A percentile compares a stretch with the other conserved stretches of the same genome.
These are phyloP conservation scores for Dictyostelium purpureum DNA, from an alignment of 78 protist species.

Conservation along the genomic window DNA sequence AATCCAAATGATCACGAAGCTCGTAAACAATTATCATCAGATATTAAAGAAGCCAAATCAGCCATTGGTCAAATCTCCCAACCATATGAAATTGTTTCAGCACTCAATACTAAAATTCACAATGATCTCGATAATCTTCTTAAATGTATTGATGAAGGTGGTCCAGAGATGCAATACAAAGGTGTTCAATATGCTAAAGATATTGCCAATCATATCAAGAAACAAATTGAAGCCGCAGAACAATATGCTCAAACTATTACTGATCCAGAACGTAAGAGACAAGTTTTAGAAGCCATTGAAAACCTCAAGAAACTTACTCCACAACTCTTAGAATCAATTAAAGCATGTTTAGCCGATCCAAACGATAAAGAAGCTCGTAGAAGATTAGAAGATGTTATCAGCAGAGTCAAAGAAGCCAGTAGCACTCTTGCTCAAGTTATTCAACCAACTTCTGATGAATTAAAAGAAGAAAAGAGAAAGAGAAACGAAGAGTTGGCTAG, in stretches of 20 bases:
- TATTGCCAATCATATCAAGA: conserved; percentile 49
- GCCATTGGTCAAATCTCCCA: conserved; percentile 27
- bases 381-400: conserved; percentile 6
- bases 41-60: conserved; percentile 53
- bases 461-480: conserved; percentile 2
- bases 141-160: conserved; percentile 62
- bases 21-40: not conserved
- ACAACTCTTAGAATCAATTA: conserved; percentile 56
- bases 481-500: conserved; percentile 32
- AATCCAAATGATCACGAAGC: conserved; percentile 63
- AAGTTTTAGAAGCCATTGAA: conserved; percentile 47
- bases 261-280: conserved; percentile 55
- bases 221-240: conserved; percentile 72
- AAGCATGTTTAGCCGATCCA: conserved; percentile 56
- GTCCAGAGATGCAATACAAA: conserved; percentile 73
- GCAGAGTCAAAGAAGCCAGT: conserved; percentile 53
- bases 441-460: conserved; percentile 70
- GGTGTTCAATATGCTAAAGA: conserved; percentile 78
- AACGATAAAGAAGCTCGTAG: conserved; percentile 50
- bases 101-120: conserved; percentile 55
- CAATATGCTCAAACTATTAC: conserved; percentile 20
- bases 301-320: conserved; percentile 39
- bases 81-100: conserved; percentile 54
- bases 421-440: conserved; percentile 15
- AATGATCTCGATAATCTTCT: conserved; percentile 16